Evolutionary conservation across 2,329 filamentous ascomycete species (phyloP).

Genomic region (Pseudogymnoascus verrucosus): DNA sequence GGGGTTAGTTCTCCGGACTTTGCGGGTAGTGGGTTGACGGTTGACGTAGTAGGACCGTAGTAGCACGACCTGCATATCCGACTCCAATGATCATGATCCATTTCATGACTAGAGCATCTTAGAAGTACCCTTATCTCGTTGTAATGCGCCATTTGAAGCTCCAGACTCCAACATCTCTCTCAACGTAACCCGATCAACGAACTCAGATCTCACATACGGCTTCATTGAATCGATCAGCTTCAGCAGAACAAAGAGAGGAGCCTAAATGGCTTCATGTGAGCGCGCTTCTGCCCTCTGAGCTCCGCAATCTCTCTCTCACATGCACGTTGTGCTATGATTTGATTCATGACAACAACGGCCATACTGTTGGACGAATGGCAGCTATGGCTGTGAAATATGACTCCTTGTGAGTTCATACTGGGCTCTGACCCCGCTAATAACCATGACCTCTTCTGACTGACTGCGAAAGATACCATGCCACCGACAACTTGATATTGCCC

Average conservation of each 20-base stretch:
- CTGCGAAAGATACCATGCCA: slow-evolving; percentile 51
- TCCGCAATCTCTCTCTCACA: neutral
- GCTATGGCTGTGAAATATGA: slow-evolving; percentile 13
- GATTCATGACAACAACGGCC: slow-evolving; percentile 6
- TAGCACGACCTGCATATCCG: slow-evolving; percentile 4
- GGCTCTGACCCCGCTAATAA: slow-evolving; percentile 9
- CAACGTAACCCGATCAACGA: neutral
- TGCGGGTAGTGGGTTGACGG: neutral
- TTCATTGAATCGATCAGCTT: neutral
- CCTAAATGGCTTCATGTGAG: slow-evolving; percentile 5
- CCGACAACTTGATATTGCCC: slow-evolving; percentile 54
- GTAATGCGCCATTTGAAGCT: slow-evolving; percentile 5
- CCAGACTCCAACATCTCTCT: neutral
- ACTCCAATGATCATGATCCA: slow-evolving; percentile 5
- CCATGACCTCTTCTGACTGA: neutral
- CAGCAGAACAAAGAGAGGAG: neutral
- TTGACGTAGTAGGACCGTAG: slow-evolving; percentile 6
- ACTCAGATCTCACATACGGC: neutral
- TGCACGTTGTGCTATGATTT: slow-evolving; percentile 7
- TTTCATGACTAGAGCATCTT: slow-evolving; percentile 7
- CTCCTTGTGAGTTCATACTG: neutral
- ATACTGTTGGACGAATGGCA: slow-evolving; percentile 11
- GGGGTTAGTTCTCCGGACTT: neutral
- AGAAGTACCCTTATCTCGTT: slow-evolving; percentile 1
- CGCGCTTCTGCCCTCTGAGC: slow-evolving; percentile 4